A percentile compares a stretch with the other conserved stretches of the same genome.
Evolutionary conservation across 23 red algal species (phyloP).

Genomic region (Pyropia yezoensis): DNA sequence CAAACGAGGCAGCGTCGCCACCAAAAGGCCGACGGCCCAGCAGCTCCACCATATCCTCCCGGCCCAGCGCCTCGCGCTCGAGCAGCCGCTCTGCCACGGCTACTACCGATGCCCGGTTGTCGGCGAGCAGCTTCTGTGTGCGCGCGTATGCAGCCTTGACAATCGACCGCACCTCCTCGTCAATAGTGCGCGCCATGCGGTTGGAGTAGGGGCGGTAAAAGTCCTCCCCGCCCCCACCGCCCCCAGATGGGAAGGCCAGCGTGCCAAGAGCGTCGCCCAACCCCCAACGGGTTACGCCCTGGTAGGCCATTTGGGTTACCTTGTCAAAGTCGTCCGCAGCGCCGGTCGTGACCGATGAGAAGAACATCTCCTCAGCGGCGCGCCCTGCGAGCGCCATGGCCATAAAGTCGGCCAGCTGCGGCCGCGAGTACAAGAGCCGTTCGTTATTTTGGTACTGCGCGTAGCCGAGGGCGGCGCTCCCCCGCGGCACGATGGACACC

Average conservation of each 20-base stretch:
- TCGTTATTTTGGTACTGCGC: constrained; percentile 95
- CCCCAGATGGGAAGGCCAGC: constrained; percentile 49
- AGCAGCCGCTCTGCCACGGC: constrained; percentile 72
- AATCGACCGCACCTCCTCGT: constrained; percentile 91
- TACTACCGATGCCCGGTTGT: constrained; percentile 57
- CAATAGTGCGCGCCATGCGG: constrained; percentile 69
- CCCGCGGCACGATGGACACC: constrained; percentile 94
- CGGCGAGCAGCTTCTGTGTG: constrained; percentile 52
- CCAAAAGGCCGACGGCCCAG: constrained; percentile 87
- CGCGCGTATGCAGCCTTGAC: constrained; percentile 63
- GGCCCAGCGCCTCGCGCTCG: constrained; percentile 71
- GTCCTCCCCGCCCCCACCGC: constrained; percentile 24
- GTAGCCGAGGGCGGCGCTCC: constrained; percentile 88
- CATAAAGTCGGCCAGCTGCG: constrained; percentile 80
- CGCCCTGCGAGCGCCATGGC: constrained; percentile 96
- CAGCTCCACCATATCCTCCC: constrained; percentile 77
- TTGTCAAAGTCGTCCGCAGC: constrained; percentile 97
- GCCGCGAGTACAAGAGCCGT: constrained; percentile 57
- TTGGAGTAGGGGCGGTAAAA: constrained; percentile 94
- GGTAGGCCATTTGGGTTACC: constrained; percentile 93
- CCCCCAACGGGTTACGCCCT: constrained; percentile 84
- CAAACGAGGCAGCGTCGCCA: constrained; percentile 47
- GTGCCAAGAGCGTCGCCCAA: constrained; percentile 67
- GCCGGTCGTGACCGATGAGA: constrained; percentile 74
- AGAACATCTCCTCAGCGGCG: constrained; percentile 97